Conservation (phyloP, 2,329 filamentous ascomycete genomes). For the Penicillium nordicum region DNA sequence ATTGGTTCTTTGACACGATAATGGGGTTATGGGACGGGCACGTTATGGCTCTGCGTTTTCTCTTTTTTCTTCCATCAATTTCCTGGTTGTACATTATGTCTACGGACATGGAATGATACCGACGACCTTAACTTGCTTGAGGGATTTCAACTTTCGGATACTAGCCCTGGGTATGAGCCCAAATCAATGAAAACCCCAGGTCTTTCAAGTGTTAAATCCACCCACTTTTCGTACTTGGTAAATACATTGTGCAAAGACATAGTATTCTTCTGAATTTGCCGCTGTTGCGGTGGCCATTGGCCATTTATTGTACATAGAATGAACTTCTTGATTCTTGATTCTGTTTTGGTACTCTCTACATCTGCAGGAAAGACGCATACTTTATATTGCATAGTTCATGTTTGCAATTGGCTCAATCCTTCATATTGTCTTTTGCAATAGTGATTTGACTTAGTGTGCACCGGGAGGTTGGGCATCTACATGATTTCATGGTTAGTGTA, state of each 20-base stretch:
- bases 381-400: constrained; percentile 1
- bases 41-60: constrained; percentile 55
- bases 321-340: background rate
- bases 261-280: too few species aligned
- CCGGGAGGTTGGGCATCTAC: constrained; percentile 26
- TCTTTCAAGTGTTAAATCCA: constrained; percentile 10
- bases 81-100: constrained; percentile 62
- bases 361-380: background rate
- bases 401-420: background rate
- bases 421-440: background rate
- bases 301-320: background rate
- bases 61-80: constrained; percentile 42
- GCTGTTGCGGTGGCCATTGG: background rate
- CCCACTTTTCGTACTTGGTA: background rate
- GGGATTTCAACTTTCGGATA: constrained; percentile 29
- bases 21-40: constrained; percentile 66
- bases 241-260: background rate
- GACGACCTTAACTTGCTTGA: constrained; percentile 34
- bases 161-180: constrained; percentile 14
- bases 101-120: constrained; percentile 51
- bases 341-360: background rate
- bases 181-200: constrained; percentile 28
- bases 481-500: constrained; percentile 3
- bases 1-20: constrained; percentile 66
- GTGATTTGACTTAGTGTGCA: constrained; percentile 19